phyloP scores from a whole-genome alignment of 768 basidiomycete species.

The Pleurotus tuber-regium region DNA sequence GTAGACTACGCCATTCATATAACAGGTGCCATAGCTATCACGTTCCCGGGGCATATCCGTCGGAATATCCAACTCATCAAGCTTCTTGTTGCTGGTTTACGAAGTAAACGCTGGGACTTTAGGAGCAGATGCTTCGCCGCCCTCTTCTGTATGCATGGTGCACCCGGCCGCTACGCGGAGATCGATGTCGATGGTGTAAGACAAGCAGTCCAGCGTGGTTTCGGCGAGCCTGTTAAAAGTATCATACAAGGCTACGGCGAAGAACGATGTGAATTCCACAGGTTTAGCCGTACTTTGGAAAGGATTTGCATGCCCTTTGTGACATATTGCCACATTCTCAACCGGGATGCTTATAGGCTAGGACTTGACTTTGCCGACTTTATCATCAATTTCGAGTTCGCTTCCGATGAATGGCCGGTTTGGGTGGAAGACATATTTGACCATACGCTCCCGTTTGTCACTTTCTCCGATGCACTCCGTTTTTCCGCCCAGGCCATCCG shows the following conservation, averaged over 20 bases:
- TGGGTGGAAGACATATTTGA: neutral
- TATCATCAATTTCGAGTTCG: neutral
- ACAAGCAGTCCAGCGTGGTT: constrained; percentile 29
- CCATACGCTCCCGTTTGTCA: neutral
- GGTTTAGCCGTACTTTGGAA: neutral
- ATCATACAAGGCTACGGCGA: constrained; percentile 47
- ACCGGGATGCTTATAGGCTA: neutral
- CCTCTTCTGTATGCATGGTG: constrained; percentile 46
- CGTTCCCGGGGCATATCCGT: constrained; percentile 35
- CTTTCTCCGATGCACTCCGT: neutral
- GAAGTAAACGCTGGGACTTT: constrained; percentile 50
- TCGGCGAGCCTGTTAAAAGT: constrained; percentile 44
- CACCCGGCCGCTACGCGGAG: constrained; percentile 40
- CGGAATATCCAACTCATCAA: constrained; percentile 38
- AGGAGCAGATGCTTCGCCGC: constrained; percentile 52
- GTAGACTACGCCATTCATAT: constrained; percentile 31
- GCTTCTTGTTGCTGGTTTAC: constrained; percentile 55
- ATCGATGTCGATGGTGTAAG: constrained; percentile 52
- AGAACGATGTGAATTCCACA: constrained; percentile 36
- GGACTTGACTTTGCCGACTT: neutral
- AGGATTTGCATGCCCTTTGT: neutral
- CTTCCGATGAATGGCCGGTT: neutral
- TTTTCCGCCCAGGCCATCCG: neutral
- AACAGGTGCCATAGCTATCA: neutral
- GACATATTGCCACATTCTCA: neutral